Conservation (phyloP, 2,329 filamentous ascomycete species). For the Penicillium hesseltinei region DNA sequence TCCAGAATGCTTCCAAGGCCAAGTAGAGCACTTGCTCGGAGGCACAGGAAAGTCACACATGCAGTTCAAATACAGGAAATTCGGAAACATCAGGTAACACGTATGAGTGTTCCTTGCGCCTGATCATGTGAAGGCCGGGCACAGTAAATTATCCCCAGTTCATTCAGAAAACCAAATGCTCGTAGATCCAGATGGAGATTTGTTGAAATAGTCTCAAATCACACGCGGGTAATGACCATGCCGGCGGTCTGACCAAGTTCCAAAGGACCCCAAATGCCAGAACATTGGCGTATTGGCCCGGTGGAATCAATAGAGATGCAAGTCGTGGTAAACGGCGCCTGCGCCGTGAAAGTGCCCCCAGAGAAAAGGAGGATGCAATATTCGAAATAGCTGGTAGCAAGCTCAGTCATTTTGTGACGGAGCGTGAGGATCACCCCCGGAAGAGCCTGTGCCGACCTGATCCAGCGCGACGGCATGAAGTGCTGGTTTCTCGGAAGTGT, state of each 20-base stretch:
- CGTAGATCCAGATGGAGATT: background rate
- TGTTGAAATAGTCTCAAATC: background rate
- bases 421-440: conserved; percentile 29
- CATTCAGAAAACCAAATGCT: background rate
- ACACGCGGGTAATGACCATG: background rate
- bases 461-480: conserved; percentile 85
- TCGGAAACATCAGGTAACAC: background rate
- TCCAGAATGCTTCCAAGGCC: background rate
- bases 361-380: conserved; percentile 7
- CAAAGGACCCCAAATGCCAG: background rate
- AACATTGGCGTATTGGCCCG: background rate
- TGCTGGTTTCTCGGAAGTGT: conserved; percentile 66
- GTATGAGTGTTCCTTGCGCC: conserved; percentile 1
- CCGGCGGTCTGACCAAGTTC: background rate
- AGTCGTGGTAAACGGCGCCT: conserved; percentile 17
- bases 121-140: background rate
- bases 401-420: conserved; percentile 13
- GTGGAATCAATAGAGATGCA: background rate
- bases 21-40: background rate
- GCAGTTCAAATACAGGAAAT: background rate
- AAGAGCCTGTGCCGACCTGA: conserved; percentile 52
- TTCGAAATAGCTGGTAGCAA: background rate
- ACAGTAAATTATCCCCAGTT: background rate
- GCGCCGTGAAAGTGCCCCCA: conserved; percentile 13
- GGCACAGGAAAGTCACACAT: background rate